Evolutionary conservation across 2,329 filamentous ascomycete species (phyloP), one percentile per base, ranked within the genome.

Genomic region (Monilinia polystroma): DNA sequence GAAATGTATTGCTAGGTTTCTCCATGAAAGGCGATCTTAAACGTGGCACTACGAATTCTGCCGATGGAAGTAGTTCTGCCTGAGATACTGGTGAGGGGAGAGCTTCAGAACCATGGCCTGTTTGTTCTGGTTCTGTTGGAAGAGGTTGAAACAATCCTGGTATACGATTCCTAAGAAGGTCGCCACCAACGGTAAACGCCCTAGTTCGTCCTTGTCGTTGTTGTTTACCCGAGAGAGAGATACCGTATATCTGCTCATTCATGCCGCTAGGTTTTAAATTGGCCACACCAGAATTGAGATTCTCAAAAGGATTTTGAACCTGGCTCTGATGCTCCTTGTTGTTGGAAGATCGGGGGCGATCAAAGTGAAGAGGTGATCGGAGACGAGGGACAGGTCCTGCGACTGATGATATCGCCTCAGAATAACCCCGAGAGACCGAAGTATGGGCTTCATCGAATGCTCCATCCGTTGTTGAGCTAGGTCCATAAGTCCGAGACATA

Each of bases 11-110:
- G 75, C 83, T 86, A 16, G 82, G 79, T 66, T 76, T 79, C 45
- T 79, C 80, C 10, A 81, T 78, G 69, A 89, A 88, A 0, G 86
- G 86, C 6, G 86, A 89, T 41, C 86, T 84, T 4, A 89, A 80
- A 8, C 85, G 81, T 18, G 81, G 69, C 23, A 65, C 67, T 16
- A 69, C 69, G 52, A 72, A 69, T 23, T 58, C 69, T 1, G 77
- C 78, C 2, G 75, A 75, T 1, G 75, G 73, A 8, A 79, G 77
- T 26, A 77, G 69, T 32, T 72, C 75, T 18, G 71, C 74, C 14
- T 70, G 74, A 70, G 69, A 67, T 53, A 32, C 56, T 14, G 59
- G 71, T 29, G 64, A 58, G 11, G 57, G 65, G 1, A 45, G 41
- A 29, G 45, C 14, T 35, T 66, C 57, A 29, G 64, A 49, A 47